A percentile compares a stretch with the other conserved stretches of the same genome.
These are phyloP conservation scores for Tetrahymena borealis DNA, from an alignment of 73 alveolate species.

Conservation along the genomic window DNA sequence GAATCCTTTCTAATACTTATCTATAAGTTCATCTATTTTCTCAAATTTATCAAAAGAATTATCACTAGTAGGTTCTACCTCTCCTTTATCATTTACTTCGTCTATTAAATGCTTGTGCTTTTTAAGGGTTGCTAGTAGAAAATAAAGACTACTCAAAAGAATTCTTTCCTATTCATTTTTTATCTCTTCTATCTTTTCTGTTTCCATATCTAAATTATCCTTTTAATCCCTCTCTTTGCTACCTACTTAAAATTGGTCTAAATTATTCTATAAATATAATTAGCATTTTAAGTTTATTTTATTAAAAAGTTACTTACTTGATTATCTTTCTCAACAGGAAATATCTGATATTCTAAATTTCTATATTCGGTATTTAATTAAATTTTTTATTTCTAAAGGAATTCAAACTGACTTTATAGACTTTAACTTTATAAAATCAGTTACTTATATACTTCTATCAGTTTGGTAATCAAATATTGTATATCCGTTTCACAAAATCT, in stretches of 20 bases:
- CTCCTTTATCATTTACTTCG: neutral
- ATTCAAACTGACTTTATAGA: neutral
- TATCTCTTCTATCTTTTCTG: neutral
- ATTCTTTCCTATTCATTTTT: neutral
- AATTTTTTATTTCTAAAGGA: neutral
- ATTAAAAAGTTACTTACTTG: neutral
- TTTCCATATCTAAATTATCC: neutral
- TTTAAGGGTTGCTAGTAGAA: neutral
- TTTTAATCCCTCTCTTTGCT: neutral
- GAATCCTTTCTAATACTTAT: neutral
- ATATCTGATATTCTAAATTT: neutral
- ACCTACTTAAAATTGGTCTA: neutral
- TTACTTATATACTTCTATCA: neutral
- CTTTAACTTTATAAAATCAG: neutral
- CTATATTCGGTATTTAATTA: neutral
- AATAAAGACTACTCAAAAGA: neutral
- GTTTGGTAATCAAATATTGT: neutral
- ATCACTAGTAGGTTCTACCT: neutral
- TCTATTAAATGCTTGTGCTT: neutral
- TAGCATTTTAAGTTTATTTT: neutral
- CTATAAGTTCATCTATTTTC: neutral
- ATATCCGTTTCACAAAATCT: neutral
- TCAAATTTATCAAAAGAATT: neutral
- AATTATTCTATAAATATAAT: neutral
- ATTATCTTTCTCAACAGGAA: too few species aligned